Conservation (phyloP, 148 eudicot species). For the Vaccinium myrtillus region DNA sequence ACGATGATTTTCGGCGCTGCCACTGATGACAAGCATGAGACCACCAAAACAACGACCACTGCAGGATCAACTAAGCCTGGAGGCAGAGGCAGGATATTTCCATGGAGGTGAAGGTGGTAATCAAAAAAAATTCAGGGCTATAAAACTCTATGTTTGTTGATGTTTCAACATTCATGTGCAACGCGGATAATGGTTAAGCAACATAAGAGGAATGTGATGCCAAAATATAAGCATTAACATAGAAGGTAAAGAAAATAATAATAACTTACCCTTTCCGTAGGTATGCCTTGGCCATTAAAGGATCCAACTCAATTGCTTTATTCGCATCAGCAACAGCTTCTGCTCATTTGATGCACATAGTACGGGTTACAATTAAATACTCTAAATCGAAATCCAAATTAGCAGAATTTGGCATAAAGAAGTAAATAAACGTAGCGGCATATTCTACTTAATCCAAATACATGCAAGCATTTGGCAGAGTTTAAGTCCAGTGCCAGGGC, state of each 20-base stretch:
- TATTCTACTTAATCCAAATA: not conserved
- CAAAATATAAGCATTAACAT: not conserved
- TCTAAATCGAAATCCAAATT: not conserved
- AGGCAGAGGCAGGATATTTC: not conserved
- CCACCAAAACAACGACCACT: not conserved
- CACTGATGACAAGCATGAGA: not conserved
- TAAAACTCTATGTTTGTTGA: not conserved
- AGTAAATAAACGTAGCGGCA: not conserved
- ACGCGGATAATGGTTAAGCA: not conserved
- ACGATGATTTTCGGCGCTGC: too few relatives aligned
- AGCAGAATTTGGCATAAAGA: not conserved
- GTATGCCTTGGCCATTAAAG: conserved; percentile 81
- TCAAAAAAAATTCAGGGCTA: not conserved
- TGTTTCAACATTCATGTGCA: not conserved
- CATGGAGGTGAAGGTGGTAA: not conserved
- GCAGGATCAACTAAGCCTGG: not conserved
- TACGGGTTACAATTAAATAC: not conserved
- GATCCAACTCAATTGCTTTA: conserved; percentile 75
- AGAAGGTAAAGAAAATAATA: not conserved
- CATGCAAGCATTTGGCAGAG: not conserved
- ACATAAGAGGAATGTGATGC: not conserved
- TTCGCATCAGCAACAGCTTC: conserved; percentile 97
- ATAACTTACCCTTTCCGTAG: conserved; percentile 77
- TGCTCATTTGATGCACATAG: conserved; percentile 31
- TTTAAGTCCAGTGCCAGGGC: not conserved